Percentiles rank a stretch among this genome's conserved stretches.
Conservation (phyloP, 257 asterid genomes). For the Schizonepeta tenuifolia region DNA sequence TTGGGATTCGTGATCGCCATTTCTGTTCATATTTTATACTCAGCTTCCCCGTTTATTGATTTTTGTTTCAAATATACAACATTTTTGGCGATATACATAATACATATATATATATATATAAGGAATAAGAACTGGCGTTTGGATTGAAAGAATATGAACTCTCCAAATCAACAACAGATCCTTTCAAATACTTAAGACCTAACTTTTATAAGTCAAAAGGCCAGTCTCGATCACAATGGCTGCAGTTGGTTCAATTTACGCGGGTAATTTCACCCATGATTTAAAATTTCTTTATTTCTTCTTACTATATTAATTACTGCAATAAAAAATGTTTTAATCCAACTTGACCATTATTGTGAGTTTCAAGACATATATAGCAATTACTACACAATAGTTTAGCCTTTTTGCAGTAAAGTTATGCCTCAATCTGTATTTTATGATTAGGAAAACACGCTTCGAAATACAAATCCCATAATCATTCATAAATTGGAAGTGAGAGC, state of each 20-base stretch:
- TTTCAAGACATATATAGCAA: too few relatives aligned
- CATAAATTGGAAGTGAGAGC: too few relatives aligned
- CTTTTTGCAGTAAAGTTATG: too few relatives aligned
- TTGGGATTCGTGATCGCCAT: background rate
- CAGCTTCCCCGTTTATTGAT: background rate
- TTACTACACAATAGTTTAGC: too few relatives aligned
- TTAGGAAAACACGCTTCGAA: too few relatives aligned
- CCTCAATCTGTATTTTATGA: too few relatives aligned
- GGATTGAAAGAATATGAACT: background rate
- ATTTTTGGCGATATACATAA: background rate
- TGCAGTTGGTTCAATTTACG: background rate
- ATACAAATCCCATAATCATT: too few relatives aligned
- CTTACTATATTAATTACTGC: too few relatives aligned
- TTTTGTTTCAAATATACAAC: background rate
- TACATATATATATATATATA: background rate
- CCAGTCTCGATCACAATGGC: background rate
- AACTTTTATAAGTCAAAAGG: background rate
- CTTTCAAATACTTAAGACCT: background rate
- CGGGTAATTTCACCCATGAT: too few relatives aligned
- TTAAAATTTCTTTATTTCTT: too few relatives aligned
- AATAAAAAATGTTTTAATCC: too few relatives aligned
- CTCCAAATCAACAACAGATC: background rate
- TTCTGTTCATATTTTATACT: background rate
- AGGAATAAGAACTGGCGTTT: constrained; percentile 9
- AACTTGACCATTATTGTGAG: too few relatives aligned